Evolutionary conservation across 495 filamentous ascomycete genomes (phyloP), one percentile per base, ranked within the genome.

Genomic region (Penicillium goetzii): DNA sequence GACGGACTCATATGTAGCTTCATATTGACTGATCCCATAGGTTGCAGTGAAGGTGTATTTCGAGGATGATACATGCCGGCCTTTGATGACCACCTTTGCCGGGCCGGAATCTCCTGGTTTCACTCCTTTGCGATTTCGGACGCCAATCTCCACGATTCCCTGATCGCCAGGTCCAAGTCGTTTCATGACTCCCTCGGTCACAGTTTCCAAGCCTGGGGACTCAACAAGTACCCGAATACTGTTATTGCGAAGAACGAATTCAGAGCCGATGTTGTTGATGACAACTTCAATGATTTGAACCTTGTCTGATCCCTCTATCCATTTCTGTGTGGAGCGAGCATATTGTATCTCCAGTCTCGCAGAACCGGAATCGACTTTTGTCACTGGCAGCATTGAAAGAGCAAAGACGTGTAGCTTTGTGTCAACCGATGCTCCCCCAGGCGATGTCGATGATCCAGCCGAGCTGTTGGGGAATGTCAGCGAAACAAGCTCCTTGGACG

Each of bases 111-210:
- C 34, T 15, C 65, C 68, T 3, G 59, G 9, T 47, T 49, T 26
- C 17, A 68, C 56, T 5, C 62, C 71, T 0, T 60, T 4, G n/a
- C 60, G 51, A 41, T 67, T 68, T 17, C 60, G 70, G 11, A 85
- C 81, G 0, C 83, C 84, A 12, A 85, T 41, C 34, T 80, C 75
- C 3, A 83, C 76, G 8, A 72, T 70, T 3, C 76, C 77, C 68
- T 85, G 83, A 61, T 86, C 83, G 5, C 83, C 83, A 12, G 83
- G 83, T 23, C 78, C 75, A 0, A 86, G 71, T 33, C 83, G 72
- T 52, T 82, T 84, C 25, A 86, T 72, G 19, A 65, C 61, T 0
- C 78, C 82, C 6, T 70, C 60, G 0, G 65, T 63, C 3, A 78
- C 71, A 0, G 80, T 82, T 21, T 72, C 61, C 1, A 83, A 61